These are phyloP conservation scores for Elsinoe batatas DNA, from an alignment of 2,329 filamentous ascomycete species.

Conservation along the genomic window DNA sequence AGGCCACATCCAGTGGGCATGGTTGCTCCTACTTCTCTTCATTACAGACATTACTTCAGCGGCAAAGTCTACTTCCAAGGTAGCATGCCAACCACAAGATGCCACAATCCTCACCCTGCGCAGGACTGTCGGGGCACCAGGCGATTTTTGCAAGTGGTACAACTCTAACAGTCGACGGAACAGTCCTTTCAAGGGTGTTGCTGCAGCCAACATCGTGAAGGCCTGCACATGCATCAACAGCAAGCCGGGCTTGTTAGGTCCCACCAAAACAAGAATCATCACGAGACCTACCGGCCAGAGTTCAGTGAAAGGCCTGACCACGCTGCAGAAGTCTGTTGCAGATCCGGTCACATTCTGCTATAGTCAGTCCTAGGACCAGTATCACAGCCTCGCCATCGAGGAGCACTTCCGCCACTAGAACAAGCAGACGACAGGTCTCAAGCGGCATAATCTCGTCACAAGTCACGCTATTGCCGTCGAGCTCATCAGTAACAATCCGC, in stretches of 20 bases:
- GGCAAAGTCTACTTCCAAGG: not conserved
- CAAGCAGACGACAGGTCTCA: not conserved
- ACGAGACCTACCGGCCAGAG: not conserved
- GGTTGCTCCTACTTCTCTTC: not conserved
- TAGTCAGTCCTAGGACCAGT: not conserved
- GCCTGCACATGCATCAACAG: slow-evolving; percentile 7
- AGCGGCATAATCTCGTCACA: not conserved
- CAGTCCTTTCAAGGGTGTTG: slow-evolving; percentile 6
- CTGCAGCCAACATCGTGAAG: not conserved
- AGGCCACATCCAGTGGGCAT: not conserved
- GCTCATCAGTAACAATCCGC: not conserved
- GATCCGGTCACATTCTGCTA: slow-evolving; percentile 12
- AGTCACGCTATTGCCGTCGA: not conserved
- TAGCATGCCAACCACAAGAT: not conserved
- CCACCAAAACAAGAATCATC: slow-evolving; percentile 3
- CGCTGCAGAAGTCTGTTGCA: slow-evolving; percentile 6
- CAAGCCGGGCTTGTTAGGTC: not conserved
- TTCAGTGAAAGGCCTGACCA: not conserved
- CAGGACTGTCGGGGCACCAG: not conserved
- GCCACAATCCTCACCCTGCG: not conserved
- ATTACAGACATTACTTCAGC: not conserved
- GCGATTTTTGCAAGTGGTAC: not conserved
- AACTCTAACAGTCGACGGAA: not conserved
- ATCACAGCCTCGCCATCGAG: not conserved
- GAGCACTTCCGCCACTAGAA: not conserved